Conservation (phyloP, 2,329 filamentous ascomycete genomes). For the Metarhizium robertsii region DNA sequence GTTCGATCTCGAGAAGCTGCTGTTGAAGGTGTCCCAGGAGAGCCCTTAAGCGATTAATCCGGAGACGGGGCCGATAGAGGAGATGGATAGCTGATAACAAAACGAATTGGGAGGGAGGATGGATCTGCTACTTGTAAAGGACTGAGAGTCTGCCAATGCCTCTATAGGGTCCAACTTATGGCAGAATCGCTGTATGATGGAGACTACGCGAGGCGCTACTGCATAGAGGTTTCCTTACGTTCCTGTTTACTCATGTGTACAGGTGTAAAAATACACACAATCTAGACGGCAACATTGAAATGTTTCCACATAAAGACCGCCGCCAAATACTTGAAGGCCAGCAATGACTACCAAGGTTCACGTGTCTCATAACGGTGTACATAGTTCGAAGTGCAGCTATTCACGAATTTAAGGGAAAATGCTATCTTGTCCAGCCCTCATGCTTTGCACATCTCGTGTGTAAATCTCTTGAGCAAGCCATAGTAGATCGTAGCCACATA, state of each 20-base stretch:
- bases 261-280: conserved; percentile 44
- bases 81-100: not conserved
- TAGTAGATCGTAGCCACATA: not conserved
- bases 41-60: conserved; percentile 30
- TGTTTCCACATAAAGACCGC: not conserved
- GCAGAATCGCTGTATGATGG: conserved; percentile 23
- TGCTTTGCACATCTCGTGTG: too few relatives aligned
- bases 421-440: not conserved
- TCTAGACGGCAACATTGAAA: conserved; percentile 29
- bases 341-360: not conserved
- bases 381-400: not conserved
- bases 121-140: conserved; percentile 1
- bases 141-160: conserved; percentile 1
- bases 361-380: not conserved
- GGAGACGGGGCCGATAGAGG: not conserved
- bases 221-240: conserved; percentile 41
- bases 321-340: not conserved
- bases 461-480: not conserved
- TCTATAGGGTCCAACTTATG: conserved; percentile 10
- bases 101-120: not conserved
- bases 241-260: conserved; percentile 36
- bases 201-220: conserved; percentile 31
- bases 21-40: conserved; percentile 53
- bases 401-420: not conserved
- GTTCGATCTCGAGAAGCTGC: conserved; percentile 85